Evolutionary conservation across 495 filamentous ascomycete species (phyloP).

Genomic region (Extremus antarcticus): DNA sequence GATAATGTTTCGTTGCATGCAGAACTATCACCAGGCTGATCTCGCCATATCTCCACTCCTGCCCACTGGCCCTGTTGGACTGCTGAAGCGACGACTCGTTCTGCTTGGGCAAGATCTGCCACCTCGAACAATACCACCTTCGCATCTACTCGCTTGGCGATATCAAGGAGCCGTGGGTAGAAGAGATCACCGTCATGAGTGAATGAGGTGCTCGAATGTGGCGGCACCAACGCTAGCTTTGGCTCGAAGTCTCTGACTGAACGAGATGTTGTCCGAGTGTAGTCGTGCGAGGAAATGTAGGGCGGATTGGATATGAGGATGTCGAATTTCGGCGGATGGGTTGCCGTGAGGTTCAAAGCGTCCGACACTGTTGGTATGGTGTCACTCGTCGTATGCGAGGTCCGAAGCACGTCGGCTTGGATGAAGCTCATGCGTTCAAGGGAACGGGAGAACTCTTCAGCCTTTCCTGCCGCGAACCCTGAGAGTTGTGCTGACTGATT

Average conservation of each 20-base stretch:
- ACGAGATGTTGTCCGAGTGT: conserved; percentile 42
- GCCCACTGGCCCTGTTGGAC: conserved; percentile 22
- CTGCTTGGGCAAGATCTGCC: conserved; percentile 39
- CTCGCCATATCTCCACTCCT: conserved; percentile 44
- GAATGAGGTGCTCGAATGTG: conserved; percentile 7
- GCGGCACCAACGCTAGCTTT: conserved; percentile 61
- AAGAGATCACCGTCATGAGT: conserved; percentile 44
- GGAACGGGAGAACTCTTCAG: conserved; percentile 28
- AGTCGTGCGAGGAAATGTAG: conserved; percentile 61
- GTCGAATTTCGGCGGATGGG: conserved; percentile 37
- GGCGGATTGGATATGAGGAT: conserved; percentile 85
- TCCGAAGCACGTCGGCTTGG: conserved; percentile 43
- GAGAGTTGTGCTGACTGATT: conserved; percentile 49
- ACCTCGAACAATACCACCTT: conserved; percentile 47
- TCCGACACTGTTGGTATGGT: neutral
- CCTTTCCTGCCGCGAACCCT: no score
- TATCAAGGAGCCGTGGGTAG: conserved; percentile 41
- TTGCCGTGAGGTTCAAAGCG: neutral
- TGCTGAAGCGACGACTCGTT: conserved; percentile 17
- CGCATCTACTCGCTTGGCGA: conserved; percentile 30
- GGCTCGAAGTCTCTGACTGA: conserved; percentile 78
- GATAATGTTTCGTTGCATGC: no score
- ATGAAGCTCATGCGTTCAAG: conserved; percentile 40
- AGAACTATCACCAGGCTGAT: conserved; percentile 21
- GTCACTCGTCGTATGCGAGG: neutral